These are phyloP conservation scores for Arbutus unedo DNA, from an alignment of 148 eudicot species.

Conservation along the genomic window DNA sequence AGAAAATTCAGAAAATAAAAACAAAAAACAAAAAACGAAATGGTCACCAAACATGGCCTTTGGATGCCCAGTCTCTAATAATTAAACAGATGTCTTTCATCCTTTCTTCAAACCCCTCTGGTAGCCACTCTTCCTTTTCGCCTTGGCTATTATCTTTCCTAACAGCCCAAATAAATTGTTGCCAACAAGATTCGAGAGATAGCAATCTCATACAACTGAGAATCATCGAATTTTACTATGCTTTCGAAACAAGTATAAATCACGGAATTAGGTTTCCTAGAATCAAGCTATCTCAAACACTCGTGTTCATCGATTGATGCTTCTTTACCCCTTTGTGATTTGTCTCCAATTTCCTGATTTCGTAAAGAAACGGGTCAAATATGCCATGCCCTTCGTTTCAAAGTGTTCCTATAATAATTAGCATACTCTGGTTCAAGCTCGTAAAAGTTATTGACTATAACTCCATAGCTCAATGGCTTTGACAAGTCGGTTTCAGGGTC, in stretches of 20 bases:
- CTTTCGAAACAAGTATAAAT: slow-evolving; percentile 56
- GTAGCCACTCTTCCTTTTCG: slow-evolving; percentile 28
- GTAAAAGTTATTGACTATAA: slow-evolving; percentile 51
- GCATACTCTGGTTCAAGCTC: slow-evolving; percentile 68
- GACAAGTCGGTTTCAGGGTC: slow-evolving; percentile 14
- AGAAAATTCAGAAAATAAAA: too few species aligned
- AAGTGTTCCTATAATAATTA: slow-evolving; percentile 30
- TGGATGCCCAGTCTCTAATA: slow-evolving; percentile 39
- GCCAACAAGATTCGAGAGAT: slow-evolving; percentile 43
- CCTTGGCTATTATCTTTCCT: slow-evolving; percentile 11
- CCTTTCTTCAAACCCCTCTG: slow-evolving; percentile 30
- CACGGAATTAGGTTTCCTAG: slow-evolving; percentile 48
- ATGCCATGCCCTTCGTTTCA: slow-evolving; percentile 51
- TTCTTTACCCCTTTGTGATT: slow-evolving; percentile 38
- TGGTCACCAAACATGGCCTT: too few species aligned
- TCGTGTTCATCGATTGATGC: slow-evolving; percentile 37
- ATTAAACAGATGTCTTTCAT: slow-evolving; percentile 25
- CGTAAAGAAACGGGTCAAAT: slow-evolving; percentile 51
- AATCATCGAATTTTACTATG: neutral
- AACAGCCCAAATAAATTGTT: slow-evolving; percentile 58
- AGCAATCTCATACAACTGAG: slow-evolving; percentile 49
- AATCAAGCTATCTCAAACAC: slow-evolving; percentile 57
- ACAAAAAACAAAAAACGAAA: too few species aligned
- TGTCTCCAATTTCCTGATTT: slow-evolving; percentile 28
- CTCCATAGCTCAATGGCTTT: slow-evolving; percentile 41